A percentile compares a stretch with the other conserved stretches of the same genome.
These are phyloP conservation scores for Termitomyces sp. DNA, from an alignment of 768 basidiomycete genomes.

Conservation along the genomic window DNA sequence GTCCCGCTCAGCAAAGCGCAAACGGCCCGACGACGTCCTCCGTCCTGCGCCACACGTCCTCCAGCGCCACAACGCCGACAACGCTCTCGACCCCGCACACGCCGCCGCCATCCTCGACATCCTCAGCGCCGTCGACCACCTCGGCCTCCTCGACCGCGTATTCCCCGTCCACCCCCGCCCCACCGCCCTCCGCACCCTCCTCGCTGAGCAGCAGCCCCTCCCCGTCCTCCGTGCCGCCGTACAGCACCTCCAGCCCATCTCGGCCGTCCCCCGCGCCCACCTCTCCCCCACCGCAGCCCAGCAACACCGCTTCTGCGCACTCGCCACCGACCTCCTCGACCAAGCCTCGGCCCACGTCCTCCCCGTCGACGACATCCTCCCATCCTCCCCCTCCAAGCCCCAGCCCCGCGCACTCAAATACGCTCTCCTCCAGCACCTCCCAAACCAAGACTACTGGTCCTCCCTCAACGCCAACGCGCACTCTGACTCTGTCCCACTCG, in stretches of 20 bases:
- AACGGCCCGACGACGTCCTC: conserved; percentile 42
- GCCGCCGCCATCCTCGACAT: conserved; percentile 56
- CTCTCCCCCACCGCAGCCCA: conserved; percentile 60
- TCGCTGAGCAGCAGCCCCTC: conserved; percentile 49
- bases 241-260: conserved; percentile 61
- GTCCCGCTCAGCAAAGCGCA: conserved; percentile 70
- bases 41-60: conserved; percentile 35
- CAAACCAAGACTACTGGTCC: conserved; percentile 75
- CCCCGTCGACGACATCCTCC: conserved; percentile 39
- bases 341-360: conserved; percentile 52
- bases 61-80: conserved; percentile 19
- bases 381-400: conserved; percentile 23
- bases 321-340: conserved; percentile 67
- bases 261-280: conserved; percentile 59
- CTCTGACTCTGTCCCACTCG: conserved; percentile 24
- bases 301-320: conserved; percentile 70
- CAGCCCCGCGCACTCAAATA: conserved; percentile 41
- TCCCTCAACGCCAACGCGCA: conserved; percentile 50
- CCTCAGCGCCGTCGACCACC: conserved; percentile 61
- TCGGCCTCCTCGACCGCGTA: conserved; percentile 77
- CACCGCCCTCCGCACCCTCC: conserved; percentile 48
- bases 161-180: conserved; percentile 49
- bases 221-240: conserved; percentile 60
- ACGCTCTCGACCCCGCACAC: conserved; percentile 17
- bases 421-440: conserved; percentile 77